Evolutionary conservation across 2,329 filamentous ascomycete genomes (phyloP).

Genomic region (Penicillium nordicum): DNA sequence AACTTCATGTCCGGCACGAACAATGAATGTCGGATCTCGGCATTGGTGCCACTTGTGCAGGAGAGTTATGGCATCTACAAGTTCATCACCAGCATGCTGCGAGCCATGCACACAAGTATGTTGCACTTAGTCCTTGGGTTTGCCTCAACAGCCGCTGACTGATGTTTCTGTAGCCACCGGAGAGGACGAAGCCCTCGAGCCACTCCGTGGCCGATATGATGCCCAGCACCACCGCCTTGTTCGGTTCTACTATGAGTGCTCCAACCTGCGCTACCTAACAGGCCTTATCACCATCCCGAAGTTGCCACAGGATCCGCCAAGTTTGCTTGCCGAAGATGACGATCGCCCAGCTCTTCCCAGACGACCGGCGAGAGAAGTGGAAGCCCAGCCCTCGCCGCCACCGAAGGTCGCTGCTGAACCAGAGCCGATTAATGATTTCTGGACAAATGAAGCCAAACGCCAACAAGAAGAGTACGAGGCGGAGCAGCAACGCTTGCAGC

Average conservation of each 20-base stretch:
- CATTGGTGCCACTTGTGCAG: slow-evolving; percentile 86
- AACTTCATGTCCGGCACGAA: slow-evolving; percentile 89
- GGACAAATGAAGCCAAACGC: slow-evolving; percentile 86
- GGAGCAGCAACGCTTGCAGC: slow-evolving; percentile 82
- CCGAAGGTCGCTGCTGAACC: slow-evolving; percentile 70
- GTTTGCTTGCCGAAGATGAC: slow-evolving; percentile 79
- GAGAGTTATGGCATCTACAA: slow-evolving; percentile 99
- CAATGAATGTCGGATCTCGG: slow-evolving; percentile 95
- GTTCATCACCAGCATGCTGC: slow-evolving; percentile 98
- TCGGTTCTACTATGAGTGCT: slow-evolving; percentile 99
- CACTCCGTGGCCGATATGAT: slow-evolving; percentile 82
- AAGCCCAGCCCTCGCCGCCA: slow-evolving; percentile 65
- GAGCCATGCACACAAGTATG: slow-evolving; percentile 93
- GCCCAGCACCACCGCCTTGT: slow-evolving; percentile 94
- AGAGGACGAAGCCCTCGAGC: slow-evolving; percentile 87
- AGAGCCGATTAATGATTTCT: slow-evolving; percentile 95
- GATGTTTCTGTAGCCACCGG: slow-evolving; percentile 63
- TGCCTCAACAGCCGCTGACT: slow-evolving; percentile 9
- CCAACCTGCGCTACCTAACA: slow-evolving; percentile 92
- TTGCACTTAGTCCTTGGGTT: slow-evolving; percentile 12
- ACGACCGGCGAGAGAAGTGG: slow-evolving; percentile 66
- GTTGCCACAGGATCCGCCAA: slow-evolving; percentile 89
- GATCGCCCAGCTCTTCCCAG: slow-evolving; percentile 77
- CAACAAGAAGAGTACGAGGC: slow-evolving; percentile 95
- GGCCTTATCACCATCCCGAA: slow-evolving; percentile 96